A percentile compares a stretch with the other conserved stretches of the same genome.
phyloP scores from a whole-genome alignment of 2,329 filamentous ascomycete genomes.

The Talaromyces sp. region DNA sequence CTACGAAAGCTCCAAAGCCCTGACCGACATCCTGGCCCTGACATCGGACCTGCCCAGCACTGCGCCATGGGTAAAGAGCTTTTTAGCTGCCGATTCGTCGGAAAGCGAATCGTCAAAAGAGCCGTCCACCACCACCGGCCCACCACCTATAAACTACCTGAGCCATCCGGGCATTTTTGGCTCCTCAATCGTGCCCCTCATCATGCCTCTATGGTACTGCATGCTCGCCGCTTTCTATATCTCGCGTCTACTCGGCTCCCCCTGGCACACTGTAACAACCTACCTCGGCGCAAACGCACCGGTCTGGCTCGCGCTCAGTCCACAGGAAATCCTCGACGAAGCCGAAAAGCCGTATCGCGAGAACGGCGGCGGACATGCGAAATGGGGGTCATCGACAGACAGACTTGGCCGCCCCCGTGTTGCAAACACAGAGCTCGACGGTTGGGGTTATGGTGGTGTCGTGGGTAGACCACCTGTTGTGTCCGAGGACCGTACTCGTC shows the following conservation, averaged over 20 bases:
- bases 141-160: slow-evolving; percentile 64
- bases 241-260: slow-evolving; percentile 73
- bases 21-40: slow-evolving; percentile 79
- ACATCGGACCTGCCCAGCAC: slow-evolving; percentile 65
- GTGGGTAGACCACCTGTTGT: slow-evolving; percentile 47
- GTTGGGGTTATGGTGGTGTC: slow-evolving; percentile 68
- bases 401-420: slow-evolving; percentile 56
- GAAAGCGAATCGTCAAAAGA: not conserved
- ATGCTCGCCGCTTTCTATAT: slow-evolving; percentile 68
- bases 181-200: slow-evolving; percentile 74
- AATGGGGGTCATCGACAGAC: slow-evolving; percentile 79
- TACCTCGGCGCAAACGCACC: slow-evolving; percentile 74
- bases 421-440: slow-evolving; percentile 76
- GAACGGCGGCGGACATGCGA: slow-evolving; percentile 54
- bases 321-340: slow-evolving; percentile 43
- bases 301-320: slow-evolving; percentile 71
- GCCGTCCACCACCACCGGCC: slow-evolving; percentile 14
- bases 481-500: slow-evolving; percentile 48
- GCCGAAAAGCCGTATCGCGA: slow-evolving; percentile 48
- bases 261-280: slow-evolving; percentile 76
- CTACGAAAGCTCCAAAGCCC: slow-evolving; percentile 83
- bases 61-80: slow-evolving; percentile 52
- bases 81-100: slow-evolving; percentile 41
- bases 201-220: slow-evolving; percentile 62
- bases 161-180: slow-evolving; percentile 83